phyloP scores from a whole-genome alignment of 768 basidiomycete genomes.

The Serendipita sp. region DNA sequence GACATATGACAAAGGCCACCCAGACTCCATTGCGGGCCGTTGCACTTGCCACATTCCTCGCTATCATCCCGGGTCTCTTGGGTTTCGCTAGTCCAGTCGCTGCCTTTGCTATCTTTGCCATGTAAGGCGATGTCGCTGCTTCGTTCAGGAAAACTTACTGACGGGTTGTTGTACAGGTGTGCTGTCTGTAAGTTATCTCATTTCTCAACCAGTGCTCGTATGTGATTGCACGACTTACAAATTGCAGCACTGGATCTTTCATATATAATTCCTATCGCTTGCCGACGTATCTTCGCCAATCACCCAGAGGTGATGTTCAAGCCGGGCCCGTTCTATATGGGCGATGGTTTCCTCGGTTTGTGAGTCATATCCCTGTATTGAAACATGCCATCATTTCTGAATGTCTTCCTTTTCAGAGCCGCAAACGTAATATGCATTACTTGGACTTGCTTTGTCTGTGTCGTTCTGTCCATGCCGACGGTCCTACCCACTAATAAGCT shows the following conservation, averaged over 20 bases:
- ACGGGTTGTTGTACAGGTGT: background rate
- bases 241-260: slow-evolving; percentile 34
- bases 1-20: slow-evolving; percentile 43
- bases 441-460: slow-evolving; percentile 52
- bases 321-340: slow-evolving; percentile 80
- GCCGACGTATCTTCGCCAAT: slow-evolving; percentile 44
- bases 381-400: background rate
- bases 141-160: slow-evolving; percentile 9
- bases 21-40: slow-evolving; percentile 65
- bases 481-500: slow-evolving; percentile 46
- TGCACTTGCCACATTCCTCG: slow-evolving; percentile 50
- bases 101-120: slow-evolving; percentile 65
- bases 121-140: slow-evolving; percentile 44
- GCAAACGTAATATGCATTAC: slow-evolving; percentile 49
- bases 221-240: background rate
- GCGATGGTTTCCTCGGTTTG: slow-evolving; percentile 27
- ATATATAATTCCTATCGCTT: slow-evolving; percentile 70
- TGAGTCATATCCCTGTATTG: background rate
- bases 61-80: slow-evolving; percentile 29
- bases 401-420: slow-evolving; percentile 23
- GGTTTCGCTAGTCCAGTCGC: slow-evolving; percentile 64
- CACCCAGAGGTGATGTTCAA: slow-evolving; percentile 75
- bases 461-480: slow-evolving; percentile 62
- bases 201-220: background rate
- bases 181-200: background rate